These are phyloP conservation scores for Exsudoporus frostii DNA, from an alignment of 768 basidiomycete species.

Conservation along the genomic window DNA sequence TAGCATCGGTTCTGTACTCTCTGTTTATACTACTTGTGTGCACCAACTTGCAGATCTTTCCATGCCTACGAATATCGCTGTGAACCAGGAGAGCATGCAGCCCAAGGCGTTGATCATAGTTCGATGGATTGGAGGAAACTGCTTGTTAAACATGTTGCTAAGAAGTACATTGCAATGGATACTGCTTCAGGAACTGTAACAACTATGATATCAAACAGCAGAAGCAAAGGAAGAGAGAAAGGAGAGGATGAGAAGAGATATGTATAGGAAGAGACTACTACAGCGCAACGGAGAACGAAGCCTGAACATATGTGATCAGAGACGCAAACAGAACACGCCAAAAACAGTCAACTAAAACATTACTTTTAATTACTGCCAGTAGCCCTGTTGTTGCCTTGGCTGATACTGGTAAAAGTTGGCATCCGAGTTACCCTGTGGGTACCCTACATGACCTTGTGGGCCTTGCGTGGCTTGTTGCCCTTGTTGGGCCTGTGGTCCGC, in stretches of 20 bases:
- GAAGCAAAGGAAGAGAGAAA: constrained; percentile 18
- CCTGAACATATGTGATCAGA: constrained; percentile 1
- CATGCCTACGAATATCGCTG: not conserved
- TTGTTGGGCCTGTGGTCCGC: constrained; percentile 50
- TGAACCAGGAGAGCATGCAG: too few species aligned
- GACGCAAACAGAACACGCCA: not conserved
- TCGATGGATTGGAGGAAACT: constrained; percentile 1
- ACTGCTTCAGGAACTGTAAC: constrained; percentile 24
- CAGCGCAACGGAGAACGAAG: constrained; percentile 2
- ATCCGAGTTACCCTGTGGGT: constrained; percentile 55
- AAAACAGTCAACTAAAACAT: constrained; percentile 10
- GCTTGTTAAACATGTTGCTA: constrained; percentile 25
- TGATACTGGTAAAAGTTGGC: constrained; percentile 73
- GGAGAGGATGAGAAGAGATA: constrained; percentile 7
- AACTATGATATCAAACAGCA: constrained; percentile 30
- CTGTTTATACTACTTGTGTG: not conserved
- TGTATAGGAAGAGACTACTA: constrained; percentile 6
- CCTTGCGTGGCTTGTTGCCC: constrained; percentile 34
- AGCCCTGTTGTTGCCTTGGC: constrained; percentile 60
- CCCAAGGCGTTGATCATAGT: not conserved
- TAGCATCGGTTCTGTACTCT: constrained; percentile 7
- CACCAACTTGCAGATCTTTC: not conserved
- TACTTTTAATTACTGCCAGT: constrained; percentile 40
- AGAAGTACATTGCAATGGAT: constrained; percentile 30
- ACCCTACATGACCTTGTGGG: constrained; percentile 44